phyloP scores from a whole-genome alignment of 129 eudicot species.

The Chrysanthemum makinoi region DNA sequence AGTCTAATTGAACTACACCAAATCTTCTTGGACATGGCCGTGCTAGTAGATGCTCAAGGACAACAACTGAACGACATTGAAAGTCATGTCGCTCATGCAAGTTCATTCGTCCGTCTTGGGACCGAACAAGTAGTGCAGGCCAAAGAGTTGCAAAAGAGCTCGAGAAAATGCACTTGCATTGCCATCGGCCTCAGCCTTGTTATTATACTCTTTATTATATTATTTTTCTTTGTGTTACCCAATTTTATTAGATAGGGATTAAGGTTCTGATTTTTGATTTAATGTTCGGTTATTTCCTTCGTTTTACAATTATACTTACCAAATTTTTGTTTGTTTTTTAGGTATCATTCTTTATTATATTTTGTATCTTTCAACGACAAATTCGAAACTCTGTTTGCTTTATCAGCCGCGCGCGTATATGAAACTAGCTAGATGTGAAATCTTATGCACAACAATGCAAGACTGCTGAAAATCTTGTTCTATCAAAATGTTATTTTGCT shows the following conservation, averaged over 20 bases:
- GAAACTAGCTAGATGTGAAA: no score
- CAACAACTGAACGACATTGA: conserved; percentile 79
- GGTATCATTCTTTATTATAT: no score
- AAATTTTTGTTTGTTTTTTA: no score
- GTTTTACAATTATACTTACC: no score
- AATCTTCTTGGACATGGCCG: conserved; percentile 86
- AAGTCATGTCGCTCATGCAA: conserved; percentile 76
- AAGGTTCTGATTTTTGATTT: conserved; percentile 9
- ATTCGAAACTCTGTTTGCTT: no score
- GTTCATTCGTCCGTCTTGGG: conserved; percentile 79
- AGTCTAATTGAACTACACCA: conserved; percentile 67
- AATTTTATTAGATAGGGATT: not conserved
- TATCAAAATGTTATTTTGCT: no score
- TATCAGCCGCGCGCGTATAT: no score
- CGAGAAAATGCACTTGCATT: conserved; percentile 59
- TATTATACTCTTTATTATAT: conserved; percentile 16
- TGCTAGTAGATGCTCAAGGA: conserved; percentile 82
- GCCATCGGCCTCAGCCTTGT: conserved; percentile 49
- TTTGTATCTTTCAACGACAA: no score
- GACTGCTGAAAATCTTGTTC: no score
- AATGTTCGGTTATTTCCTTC: not conserved
- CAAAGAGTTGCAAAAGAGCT: conserved; percentile 59
- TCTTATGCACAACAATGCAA: no score
- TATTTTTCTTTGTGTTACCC: conserved; percentile 45
- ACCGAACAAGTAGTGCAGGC: conserved; percentile 60